These are phyloP conservation scores for Ilex asprella DNA, from an alignment of 257 asterid genomes.

Conservation along the genomic window DNA sequence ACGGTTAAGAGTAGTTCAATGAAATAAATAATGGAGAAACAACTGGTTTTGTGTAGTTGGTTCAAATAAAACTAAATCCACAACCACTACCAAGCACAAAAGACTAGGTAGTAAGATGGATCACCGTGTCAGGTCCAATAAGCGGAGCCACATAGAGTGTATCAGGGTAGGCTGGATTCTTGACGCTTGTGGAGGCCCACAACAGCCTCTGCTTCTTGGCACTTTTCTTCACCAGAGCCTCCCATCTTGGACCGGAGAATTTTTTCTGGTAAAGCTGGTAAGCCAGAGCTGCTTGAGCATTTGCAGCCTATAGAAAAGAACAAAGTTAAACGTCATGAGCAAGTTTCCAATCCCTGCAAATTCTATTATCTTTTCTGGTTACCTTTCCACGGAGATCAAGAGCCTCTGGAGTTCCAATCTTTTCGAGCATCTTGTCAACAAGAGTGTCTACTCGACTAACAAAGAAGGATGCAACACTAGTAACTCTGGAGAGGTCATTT, in stretches of 20 bases:
- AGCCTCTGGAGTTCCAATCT: slow-evolving; percentile 90
- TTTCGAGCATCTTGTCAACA: slow-evolving; percentile 95
- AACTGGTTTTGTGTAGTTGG: no score
- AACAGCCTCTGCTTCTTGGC: slow-evolving; percentile 97
- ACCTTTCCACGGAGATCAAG: slow-evolving; percentile 98
- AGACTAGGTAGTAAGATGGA: slow-evolving; percentile 31
- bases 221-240: slow-evolving; percentile 92
- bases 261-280: slow-evolving; percentile 88
- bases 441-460: slow-evolving; percentile 96
- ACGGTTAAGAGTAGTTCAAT: not conserved
- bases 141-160: slow-evolving; percentile 98
- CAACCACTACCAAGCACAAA: slow-evolving; percentile 5
- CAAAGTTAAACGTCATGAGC: slow-evolving; percentile 3
- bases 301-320: slow-evolving; percentile 65
- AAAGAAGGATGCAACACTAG: slow-evolving; percentile 96
- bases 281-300: slow-evolving; percentile 95
- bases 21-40: not conserved
- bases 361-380: no score
- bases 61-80: no score
- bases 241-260: slow-evolving; percentile 99
- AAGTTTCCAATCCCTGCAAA: slow-evolving; percentile 2
- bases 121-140: slow-evolving; percentile 94
- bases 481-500: slow-evolving; percentile 80
- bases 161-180: slow-evolving; percentile 96
- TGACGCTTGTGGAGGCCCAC: slow-evolving; percentile 99